Percentiles rank a stretch among this genome's conserved stretches.
Evolutionary conservation across 139 green algal genomes (phyloP).

Genomic region (Chlamydomonas asymmetrica): DNA sequence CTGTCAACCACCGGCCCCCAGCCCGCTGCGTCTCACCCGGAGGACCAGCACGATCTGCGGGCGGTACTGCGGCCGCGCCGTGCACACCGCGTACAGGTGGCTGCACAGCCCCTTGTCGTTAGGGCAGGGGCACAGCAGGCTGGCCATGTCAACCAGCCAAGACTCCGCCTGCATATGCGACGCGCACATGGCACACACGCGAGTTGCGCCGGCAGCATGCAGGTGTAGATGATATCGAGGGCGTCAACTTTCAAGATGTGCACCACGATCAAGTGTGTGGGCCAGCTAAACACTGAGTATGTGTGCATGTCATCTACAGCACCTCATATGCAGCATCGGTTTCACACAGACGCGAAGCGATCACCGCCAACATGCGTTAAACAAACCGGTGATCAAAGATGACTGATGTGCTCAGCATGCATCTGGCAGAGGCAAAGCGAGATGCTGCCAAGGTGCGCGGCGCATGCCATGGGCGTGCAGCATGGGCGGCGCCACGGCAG

Average conservation of each 20-base stretch:
- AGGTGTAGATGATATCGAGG: not conserved
- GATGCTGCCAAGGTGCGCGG: not conserved
- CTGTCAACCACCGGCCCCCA: too few species aligned
- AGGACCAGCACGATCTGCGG: not conserved
- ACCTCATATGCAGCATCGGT: not conserved
- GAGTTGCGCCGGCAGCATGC: not conserved
- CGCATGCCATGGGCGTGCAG: not conserved
- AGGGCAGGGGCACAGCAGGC: slow-evolving; percentile 16
- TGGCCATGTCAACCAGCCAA: slow-evolving; percentile 19
- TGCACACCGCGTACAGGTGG: slow-evolving; percentile 22
- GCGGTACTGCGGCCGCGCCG: not conserved
- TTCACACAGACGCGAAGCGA: not conserved
- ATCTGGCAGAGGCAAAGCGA: not conserved
- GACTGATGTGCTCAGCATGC: not conserved
- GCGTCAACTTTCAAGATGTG: not conserved
- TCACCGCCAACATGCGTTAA: too few species aligned
- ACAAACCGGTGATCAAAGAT: too few species aligned
- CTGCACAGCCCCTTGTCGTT: slow-evolving; percentile 20
- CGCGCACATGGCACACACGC: not conserved
- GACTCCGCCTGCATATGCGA: not conserved
- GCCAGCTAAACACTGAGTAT: not conserved
- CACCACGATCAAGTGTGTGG: not conserved
- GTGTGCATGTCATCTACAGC: not conserved
- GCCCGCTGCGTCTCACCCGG: slow-evolving; percentile 1
- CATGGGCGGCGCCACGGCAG: not conserved